Conservation (phyloP, 768 basidiomycete species). For the Leucosporidium yakuticum region DNA sequence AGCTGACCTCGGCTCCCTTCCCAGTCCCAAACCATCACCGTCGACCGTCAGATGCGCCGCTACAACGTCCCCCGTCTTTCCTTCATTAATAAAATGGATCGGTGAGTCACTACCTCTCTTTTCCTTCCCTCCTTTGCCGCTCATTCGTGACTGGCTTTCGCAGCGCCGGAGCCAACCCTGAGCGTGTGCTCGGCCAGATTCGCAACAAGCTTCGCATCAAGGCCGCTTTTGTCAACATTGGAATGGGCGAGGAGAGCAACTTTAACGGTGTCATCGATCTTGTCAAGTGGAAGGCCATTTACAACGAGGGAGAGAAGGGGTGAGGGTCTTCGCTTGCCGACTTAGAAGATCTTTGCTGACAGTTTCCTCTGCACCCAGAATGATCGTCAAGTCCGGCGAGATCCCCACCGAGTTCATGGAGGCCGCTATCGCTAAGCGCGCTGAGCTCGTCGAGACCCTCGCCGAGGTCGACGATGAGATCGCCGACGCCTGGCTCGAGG, state of each 20-base stretch:
- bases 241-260: constrained; percentile 81
- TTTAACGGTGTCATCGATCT: constrained; percentile 90
- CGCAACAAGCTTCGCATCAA: constrained; percentile 82
- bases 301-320: constrained; percentile 94
- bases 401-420: constrained; percentile 71
- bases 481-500: constrained; percentile 83
- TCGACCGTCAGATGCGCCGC: constrained; percentile 96
- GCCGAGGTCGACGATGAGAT: constrained; percentile 94
- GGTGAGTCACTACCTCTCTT: constrained; percentile 50
- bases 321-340: constrained; percentile 42
- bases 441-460: constrained; percentile 86
- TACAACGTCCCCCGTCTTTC: constrained; percentile 93
- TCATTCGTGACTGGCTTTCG: not conserved
- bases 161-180: constrained; percentile 94
- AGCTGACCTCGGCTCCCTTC: not conserved
- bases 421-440: constrained; percentile 73
- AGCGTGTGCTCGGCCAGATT: constrained; percentile 88
- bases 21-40: constrained; percentile 96
- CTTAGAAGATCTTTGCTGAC: not conserved
- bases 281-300: constrained; percentile 87
- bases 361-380: constrained; percentile 47
- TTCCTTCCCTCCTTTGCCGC: not conserved
- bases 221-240: constrained; percentile 91
- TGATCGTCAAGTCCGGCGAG: constrained; percentile 71
- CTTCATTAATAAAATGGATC: constrained; percentile 98